These are phyloP conservation scores for Immersiporthe knoxdaviesiana DNA, from an alignment of 2,329 filamentous ascomycete genomes.

Conservation along the genomic window DNA sequence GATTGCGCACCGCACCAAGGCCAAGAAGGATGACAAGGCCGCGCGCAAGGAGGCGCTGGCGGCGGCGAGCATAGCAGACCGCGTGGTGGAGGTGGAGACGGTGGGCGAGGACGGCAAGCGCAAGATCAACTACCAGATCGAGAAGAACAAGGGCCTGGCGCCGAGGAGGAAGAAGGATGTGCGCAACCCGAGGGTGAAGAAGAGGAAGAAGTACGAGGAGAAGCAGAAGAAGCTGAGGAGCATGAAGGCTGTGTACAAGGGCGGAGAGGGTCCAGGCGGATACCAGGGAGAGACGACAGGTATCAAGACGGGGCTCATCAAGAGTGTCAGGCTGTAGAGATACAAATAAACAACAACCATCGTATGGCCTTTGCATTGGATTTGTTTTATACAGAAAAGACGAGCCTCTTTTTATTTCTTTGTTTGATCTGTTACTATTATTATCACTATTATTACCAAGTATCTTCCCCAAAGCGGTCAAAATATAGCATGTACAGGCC, in stretches of 20 bases:
- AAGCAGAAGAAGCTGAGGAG: constrained; percentile 97
- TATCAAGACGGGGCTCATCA: constrained; percentile 92
- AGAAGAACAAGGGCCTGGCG: constrained; percentile 96
- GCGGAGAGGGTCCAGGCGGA: constrained; percentile 79
- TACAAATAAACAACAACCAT: background rate
- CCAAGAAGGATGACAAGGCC: constrained; percentile 74
- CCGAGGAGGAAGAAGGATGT: constrained; percentile 92
- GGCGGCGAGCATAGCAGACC: constrained; percentile 65
- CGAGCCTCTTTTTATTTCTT: background rate
- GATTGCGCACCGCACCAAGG: constrained; percentile 69
- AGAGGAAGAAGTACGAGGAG: constrained; percentile 92
- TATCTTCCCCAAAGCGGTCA: too few species aligned
- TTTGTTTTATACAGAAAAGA: background rate
- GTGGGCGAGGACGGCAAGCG: constrained; percentile 85
- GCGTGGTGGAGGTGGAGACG: constrained; percentile 66
- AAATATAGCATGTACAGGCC: background rate
- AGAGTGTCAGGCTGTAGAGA: constrained; percentile 83
- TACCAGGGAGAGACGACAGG: constrained; percentile 92
- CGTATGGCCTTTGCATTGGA: background rate
- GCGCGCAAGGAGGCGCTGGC: constrained; percentile 59
- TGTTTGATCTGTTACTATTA: background rate
- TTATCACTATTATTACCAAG: too few species aligned
- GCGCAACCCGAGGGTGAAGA: constrained; percentile 95
- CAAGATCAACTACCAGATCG: constrained; percentile 89
- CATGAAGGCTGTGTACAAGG: constrained; percentile 84